A percentile compares a stretch with the other conserved stretches of the same genome.
phyloP scores from a whole-genome alignment of 495 filamentous ascomycete species.

The Penicillium dipodomyicola region DNA sequence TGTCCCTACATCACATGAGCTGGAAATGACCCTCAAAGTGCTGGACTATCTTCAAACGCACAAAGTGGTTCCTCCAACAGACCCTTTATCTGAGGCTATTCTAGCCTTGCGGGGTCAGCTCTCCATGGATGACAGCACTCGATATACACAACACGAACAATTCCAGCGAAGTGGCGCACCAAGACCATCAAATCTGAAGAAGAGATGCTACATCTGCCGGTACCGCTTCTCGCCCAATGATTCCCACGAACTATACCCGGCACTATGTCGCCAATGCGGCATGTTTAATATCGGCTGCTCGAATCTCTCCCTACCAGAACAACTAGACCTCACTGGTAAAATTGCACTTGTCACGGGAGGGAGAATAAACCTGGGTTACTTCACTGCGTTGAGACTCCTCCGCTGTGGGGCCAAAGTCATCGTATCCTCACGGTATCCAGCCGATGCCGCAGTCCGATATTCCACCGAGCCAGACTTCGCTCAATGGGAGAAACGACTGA shows the following conservation, averaged over 20 bases:
- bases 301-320: slow-evolving; percentile 33
- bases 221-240: slow-evolving; percentile 22
- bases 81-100: slow-evolving; percentile 25
- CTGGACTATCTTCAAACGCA: slow-evolving; percentile 23
- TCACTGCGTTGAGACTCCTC: slow-evolving; percentile 43
- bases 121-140: slow-evolving; percentile 12
- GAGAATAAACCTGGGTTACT: slow-evolving; percentile 46
- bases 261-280: slow-evolving; percentile 43
- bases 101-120: slow-evolving; percentile 15
- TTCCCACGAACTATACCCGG: slow-evolving; percentile 33
- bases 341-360: slow-evolving; percentile 50
- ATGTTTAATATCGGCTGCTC: slow-evolving; percentile 37
- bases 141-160: slow-evolving; percentile 1
- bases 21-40: slow-evolving; percentile 28
- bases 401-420: slow-evolving; percentile 49
- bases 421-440: slow-evolving; percentile 46
- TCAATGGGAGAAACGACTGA: slow-evolving; percentile 33
- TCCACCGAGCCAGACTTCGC: slow-evolving; percentile 31
- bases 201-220: slow-evolving; percentile 44
- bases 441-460: slow-evolving; percentile 43
- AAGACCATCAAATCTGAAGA: slow-evolving; percentile 2
- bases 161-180: not conserved
- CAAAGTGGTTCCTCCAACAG: slow-evolving; percentile 10
- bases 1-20: slow-evolving; percentile 21
- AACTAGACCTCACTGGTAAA: slow-evolving; percentile 29